Evolutionary conservation across 73 alveolate genomes (phyloP).

Genomic region (Strombidium stylifer): DNA sequence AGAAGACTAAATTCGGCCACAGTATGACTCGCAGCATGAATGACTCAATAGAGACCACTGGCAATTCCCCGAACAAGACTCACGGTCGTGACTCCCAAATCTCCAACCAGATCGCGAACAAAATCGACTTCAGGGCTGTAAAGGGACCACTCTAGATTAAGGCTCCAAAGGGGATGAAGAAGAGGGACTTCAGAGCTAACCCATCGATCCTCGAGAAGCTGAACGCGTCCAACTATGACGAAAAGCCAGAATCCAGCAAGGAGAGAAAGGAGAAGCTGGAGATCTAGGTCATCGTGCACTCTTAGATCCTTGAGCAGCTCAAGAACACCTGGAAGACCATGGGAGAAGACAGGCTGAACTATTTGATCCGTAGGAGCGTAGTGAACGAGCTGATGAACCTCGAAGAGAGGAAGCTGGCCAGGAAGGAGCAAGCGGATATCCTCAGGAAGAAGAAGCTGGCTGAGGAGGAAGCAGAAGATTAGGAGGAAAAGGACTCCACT

Average conservation of each 20-base stretch:
- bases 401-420: constrained; percentile 54
- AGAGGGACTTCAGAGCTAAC: constrained; percentile 54
- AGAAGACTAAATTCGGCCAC: no score
- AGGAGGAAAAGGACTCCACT: neutral
- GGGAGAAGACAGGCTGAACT: constrained; percentile 35
- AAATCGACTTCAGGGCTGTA: no score
- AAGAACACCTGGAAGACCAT: constrained; percentile 55
- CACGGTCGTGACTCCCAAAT: no score
- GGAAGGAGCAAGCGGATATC: constrained; percentile 23
- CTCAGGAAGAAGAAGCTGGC: neutral
- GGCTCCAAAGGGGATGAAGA: neutral
- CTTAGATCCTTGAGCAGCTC: constrained; percentile 36
- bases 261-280: no score
- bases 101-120: no score
- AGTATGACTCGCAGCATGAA: no score
- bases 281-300: constrained; percentile 32
- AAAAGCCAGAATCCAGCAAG: constrained; percentile 10
- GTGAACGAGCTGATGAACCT: constrained; percentile 67
- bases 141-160: constrained; percentile 13
- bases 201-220: constrained; percentile 37
- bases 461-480: neutral
- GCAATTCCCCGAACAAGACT: no score
- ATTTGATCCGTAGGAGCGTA: constrained; percentile 42
- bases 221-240: constrained; percentile 47
- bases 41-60: no score